Evolutionary conservation across 306 rosid species (phyloP).

Genomic region (Medicago ruthenica): DNA sequence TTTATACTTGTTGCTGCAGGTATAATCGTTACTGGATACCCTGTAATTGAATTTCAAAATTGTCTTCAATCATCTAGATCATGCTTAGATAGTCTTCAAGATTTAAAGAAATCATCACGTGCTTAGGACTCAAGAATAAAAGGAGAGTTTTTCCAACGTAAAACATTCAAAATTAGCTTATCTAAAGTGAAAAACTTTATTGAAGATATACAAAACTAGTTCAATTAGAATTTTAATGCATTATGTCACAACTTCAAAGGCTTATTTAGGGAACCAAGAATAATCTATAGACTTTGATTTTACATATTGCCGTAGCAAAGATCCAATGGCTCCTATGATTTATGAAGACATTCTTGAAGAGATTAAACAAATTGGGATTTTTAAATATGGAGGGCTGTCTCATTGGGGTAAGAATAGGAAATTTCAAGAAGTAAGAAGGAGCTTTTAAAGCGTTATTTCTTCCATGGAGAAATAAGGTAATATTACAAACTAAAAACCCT

Average conservation of each 20-base stretch:
- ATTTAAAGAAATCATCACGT: conserved; percentile 52
- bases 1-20: conserved; percentile 51
- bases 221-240: conserved; percentile 64
- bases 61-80: conserved; percentile 72
- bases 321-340: conserved; percentile 71
- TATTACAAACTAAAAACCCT: no score
- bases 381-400: conserved; percentile 76
- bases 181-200: conserved; percentile 53
- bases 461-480: no score
- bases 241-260: conserved; percentile 72
- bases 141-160: conserved; percentile 70
- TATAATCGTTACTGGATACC: conserved; percentile 60
- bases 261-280: conserved; percentile 68
- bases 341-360: conserved; percentile 74
- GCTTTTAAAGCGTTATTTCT: no score
- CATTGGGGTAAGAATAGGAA: conserved; percentile 83
- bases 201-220: conserved; percentile 71
- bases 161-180: conserved; percentile 63
- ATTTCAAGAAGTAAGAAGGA: conserved; percentile 57
- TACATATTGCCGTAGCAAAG: conserved; percentile 67
- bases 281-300: conserved; percentile 72
- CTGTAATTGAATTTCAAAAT: conserved; percentile 68
- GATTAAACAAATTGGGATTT: conserved; percentile 70
- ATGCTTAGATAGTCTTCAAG: conserved; percentile 57
- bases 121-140: conserved; percentile 76